Base-by-base conservation (phyloP, 768 basidiomycete genomes). In the Termitomyces titanicus region DNA sequence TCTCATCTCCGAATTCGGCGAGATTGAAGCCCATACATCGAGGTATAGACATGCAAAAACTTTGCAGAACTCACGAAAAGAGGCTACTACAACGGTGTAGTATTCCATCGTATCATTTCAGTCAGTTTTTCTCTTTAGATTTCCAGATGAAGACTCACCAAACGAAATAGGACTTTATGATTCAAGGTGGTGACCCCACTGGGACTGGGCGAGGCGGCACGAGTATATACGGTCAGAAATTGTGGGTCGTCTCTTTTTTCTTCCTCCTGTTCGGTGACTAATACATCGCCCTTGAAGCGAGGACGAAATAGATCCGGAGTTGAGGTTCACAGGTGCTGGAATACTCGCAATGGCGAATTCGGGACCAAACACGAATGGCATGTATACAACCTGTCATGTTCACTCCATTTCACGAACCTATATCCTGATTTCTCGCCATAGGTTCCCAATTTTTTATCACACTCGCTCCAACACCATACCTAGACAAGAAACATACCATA, bases 271-370 rank as follows among this genome's bases (percentile, higher is more conserved):
- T 7, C 39, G 3, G 27, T 55, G 34, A 51, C 35, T 12, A 43
- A 58, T 40, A 17, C 43, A 42, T 34, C 47, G 18, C 57, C 22
- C 39, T 49, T 40, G 2, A 64, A 93, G 92, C 62, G 85, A 92
- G 70, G 94, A 97, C 69, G 94, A 97, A 67, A 83, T 98, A 49
- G 83, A 92, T 63, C 87, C 92, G 1, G 94, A 97, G 13, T 72
- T 98, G 62, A 79, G 94, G 46, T 98, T 98, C 74, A 94, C 94
- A 2, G 96, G 96, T 17, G 94, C 95, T 40, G 96, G 96, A 20
- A 94, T 98, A 55, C 83, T 98, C 24, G 94, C 92, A 9, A 93
- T 94, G 92, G 97, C 97, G 34, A 99, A 99, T 72, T 92, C 95
- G 43, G 95, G 95, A 11, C 90, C 90, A n/a, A 92, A 93, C 67